phyloP scores from a whole-genome alignment of 257 asterid species.

The Solanum habrochaites region DNA sequence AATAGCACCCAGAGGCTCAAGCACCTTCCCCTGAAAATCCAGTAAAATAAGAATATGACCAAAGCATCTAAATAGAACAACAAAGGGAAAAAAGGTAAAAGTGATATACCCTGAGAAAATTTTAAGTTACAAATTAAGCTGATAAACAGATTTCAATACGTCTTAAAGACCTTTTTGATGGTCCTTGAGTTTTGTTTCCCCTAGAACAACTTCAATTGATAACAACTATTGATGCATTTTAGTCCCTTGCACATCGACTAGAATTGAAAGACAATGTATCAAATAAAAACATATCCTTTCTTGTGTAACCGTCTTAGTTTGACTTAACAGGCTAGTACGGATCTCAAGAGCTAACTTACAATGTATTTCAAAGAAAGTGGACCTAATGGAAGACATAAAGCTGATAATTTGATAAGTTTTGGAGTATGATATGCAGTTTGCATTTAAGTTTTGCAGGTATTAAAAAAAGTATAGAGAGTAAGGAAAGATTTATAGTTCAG shows the following conservation, averaged over 20 bases:
- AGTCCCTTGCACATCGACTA: neutral
- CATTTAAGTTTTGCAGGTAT: neutral
- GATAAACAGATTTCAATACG: neutral
- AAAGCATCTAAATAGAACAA: neutral
- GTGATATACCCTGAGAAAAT: neutral
- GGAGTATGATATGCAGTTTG: neutral
- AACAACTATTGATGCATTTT: neutral
- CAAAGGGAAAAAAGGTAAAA: neutral
- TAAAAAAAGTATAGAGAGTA: neutral
- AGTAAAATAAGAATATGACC: conserved; percentile 5
- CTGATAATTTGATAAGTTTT: neutral
- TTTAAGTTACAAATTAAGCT: neutral
- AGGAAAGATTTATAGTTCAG: neutral
- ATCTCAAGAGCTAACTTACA: neutral
- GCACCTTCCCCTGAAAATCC: conserved; percentile 77
- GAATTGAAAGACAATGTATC: neutral
- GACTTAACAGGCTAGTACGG: neutral
- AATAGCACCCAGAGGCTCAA: conserved; percentile 91
- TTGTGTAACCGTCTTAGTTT: neutral
- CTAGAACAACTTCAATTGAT: neutral
- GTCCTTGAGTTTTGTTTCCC: neutral
- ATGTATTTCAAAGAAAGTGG: neutral
- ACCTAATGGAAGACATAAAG: neutral
- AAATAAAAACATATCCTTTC: neutral
- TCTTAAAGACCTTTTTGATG: neutral